Percentiles rank a stretch among this genome's conserved stretches.
Conservation (phyloP, 352 stramenopile genomes). For the Thalassiosira sp. region DNA sequence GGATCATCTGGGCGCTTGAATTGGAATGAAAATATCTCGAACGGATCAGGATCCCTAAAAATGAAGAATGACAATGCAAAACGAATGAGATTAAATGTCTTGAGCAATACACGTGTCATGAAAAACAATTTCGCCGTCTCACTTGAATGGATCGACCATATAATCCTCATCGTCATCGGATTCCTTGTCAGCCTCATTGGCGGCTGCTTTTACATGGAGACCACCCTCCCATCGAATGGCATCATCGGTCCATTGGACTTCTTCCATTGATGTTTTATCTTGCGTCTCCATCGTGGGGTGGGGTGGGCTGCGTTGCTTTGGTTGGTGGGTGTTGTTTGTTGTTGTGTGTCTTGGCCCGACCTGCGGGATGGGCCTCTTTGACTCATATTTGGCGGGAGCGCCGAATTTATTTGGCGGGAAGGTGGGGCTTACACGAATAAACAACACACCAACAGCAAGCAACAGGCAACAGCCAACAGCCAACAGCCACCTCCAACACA, state of each 20-base stretch:
- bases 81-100: not conserved
- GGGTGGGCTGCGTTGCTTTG: not conserved
- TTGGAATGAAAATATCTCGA: slow-evolving; percentile 58
- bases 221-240: slow-evolving; percentile 63
- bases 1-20: slow-evolving; percentile 34
- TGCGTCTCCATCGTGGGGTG: not conserved
- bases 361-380: no score
- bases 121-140: not conserved
- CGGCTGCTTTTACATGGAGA: slow-evolving; percentile 8
- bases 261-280: slow-evolving; percentile 17
- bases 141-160: slow-evolving; percentile 53
- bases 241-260: slow-evolving; percentile 70
- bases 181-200: slow-evolving; percentile 31
- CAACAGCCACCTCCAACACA: no score
- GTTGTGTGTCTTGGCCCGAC: no score
- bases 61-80: not conserved
- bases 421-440: no score
- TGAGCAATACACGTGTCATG: slow-evolving; percentile 4
- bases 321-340: not conserved
- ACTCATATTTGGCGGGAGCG: no score
- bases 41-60: slow-evolving; percentile 63
- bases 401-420: no score
- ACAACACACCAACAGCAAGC: no score
- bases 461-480: no score
- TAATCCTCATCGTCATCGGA: slow-evolving; percentile 40